Percentiles rank a stretch among this genome's conserved stretches.
phyloP scores from a whole-genome alignment of 2,329 filamentous ascomycete genomes.

The Coleophoma cylindrospora region DNA sequence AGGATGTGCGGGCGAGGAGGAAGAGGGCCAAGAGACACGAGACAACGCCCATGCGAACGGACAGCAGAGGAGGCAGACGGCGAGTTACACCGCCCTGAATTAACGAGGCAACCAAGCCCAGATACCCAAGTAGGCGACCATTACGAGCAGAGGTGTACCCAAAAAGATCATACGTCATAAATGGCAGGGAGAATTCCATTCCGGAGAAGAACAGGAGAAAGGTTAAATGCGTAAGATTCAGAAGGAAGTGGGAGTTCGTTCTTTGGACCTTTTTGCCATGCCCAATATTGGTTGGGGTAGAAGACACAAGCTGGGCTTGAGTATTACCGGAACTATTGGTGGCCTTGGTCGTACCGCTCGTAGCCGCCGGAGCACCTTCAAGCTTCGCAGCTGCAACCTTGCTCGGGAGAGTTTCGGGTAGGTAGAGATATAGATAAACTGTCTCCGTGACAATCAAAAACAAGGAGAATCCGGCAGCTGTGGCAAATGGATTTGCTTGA shows the following conservation, averaged over 20 bases:
- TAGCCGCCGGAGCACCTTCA: constrained; percentile 15
- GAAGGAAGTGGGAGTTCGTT: constrained; percentile 77
- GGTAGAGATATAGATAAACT: constrained; percentile 72
- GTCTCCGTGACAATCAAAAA: constrained; percentile 84
- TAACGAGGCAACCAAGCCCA: constrained; percentile 86
- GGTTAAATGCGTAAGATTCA: constrained; percentile 81
- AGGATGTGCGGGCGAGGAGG: constrained; percentile 66
- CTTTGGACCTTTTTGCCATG: constrained; percentile 14
- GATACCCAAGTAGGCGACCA: constrained; percentile 80
- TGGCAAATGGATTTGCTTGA: constrained; percentile 86
- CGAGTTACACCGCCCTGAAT: constrained; percentile 90
- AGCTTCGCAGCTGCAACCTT: constrained; percentile 32
- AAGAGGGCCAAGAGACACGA: constrained; percentile 77
- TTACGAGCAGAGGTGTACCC: constrained; percentile 74
- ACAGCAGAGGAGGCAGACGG: constrained; percentile 73
- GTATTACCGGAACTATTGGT: constrained; percentile 5
- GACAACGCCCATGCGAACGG: constrained; percentile 73
- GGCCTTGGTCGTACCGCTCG: constrained; percentile 13
- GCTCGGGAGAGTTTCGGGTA: constrained; percentile 81
- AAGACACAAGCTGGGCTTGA: constrained; percentile 15
- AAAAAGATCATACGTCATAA: constrained; percentile 96
- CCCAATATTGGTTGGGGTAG: constrained; percentile 14
- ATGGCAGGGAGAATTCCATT: constrained; percentile 95
- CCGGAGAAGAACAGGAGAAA: constrained; percentile 97
- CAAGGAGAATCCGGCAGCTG: constrained; percentile 83